Evolutionary conservation across 1,284 basidiomycete genomes (phyloP).

Genomic region (Ceratobasidium sp.): DNA sequence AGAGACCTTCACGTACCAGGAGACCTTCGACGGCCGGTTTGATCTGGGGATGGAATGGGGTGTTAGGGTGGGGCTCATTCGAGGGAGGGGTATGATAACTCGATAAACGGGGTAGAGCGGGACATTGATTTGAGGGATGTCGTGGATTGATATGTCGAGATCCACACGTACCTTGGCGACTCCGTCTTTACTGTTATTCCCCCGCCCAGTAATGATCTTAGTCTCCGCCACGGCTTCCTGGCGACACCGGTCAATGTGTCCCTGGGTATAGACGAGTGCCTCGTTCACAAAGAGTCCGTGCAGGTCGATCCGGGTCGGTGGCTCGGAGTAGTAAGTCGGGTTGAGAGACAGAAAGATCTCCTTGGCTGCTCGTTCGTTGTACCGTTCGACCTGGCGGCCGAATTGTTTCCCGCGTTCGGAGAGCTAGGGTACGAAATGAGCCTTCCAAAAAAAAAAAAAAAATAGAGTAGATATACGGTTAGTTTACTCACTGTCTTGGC

Average conservation of each 20-base stretch:
- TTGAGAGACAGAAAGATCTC: slow-evolving; percentile 36
- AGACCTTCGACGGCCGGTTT: slow-evolving; percentile 43
- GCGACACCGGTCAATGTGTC: slow-evolving; percentile 28
- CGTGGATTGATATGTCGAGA: not conserved
- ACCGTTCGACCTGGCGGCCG: slow-evolving; percentile 31
- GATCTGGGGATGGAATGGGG: slow-evolving; percentile 10
- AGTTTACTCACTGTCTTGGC: slow-evolving; percentile 31
- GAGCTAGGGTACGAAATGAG: slow-evolving; percentile 7
- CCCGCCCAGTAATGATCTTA: slow-evolving; percentile 33
- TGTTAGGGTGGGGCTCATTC: not conserved
- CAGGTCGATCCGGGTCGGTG: slow-evolving; percentile 17
- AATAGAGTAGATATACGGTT: not conserved
- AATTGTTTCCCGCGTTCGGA: slow-evolving; percentile 42
- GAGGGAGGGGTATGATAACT: not conserved
- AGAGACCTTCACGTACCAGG: slow-evolving; percentile 31
- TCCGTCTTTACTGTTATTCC: slow-evolving; percentile 41
- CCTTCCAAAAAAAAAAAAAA: not conserved
- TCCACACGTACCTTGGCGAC: slow-evolving; percentile 30
- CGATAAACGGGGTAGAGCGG: too few species aligned
- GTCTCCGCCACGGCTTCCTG: slow-evolving; percentile 25
- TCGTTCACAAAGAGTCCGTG: slow-evolving; percentile 42
- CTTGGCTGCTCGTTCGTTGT: slow-evolving; percentile 39
- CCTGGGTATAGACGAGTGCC: slow-evolving; percentile 37
- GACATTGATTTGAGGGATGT: too few species aligned
- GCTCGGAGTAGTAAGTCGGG: slow-evolving; percentile 17